Evolutionary conservation across 2,329 filamentous ascomycete species (phyloP).

Genomic region (Cryphonectria carpinicola): DNA sequence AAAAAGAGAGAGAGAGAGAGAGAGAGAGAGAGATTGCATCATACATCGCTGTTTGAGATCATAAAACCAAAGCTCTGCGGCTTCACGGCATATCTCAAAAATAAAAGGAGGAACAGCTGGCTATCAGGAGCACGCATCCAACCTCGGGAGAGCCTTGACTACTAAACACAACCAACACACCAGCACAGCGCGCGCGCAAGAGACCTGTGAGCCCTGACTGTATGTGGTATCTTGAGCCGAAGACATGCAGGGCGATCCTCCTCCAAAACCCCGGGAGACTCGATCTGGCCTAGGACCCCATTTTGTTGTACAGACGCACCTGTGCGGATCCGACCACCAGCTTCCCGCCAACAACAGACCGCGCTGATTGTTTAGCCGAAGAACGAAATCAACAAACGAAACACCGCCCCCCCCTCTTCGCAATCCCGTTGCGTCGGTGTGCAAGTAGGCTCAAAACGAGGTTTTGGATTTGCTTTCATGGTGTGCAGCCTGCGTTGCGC

Average conservation of each 20-base stretch:
- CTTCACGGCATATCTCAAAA: background rate
- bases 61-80: too few relatives aligned
- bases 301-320: background rate
- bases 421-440: background rate
- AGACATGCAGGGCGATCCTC: background rate
- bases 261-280: background rate
- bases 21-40: background rate
- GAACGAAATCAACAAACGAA: background rate
- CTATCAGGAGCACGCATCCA: background rate
- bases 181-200: background rate
- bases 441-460: background rate
- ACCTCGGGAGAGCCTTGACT: background rate
- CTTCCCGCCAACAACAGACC: background rate
- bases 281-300: background rate
- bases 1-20: background rate
- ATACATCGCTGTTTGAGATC: background rate
- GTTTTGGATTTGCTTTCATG: background rate
- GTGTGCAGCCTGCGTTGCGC: background rate
- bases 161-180: background rate
- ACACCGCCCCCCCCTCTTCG: background rate
- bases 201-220: background rate
- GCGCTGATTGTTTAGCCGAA: background rate
- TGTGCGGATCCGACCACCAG: background rate
- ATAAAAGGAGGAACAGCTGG: background rate
- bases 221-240: background rate